These are phyloP conservation scores for Termitomyces bulborhizus DNA, from an alignment of 768 basidiomycete species.

Conservation along the genomic window DNA sequence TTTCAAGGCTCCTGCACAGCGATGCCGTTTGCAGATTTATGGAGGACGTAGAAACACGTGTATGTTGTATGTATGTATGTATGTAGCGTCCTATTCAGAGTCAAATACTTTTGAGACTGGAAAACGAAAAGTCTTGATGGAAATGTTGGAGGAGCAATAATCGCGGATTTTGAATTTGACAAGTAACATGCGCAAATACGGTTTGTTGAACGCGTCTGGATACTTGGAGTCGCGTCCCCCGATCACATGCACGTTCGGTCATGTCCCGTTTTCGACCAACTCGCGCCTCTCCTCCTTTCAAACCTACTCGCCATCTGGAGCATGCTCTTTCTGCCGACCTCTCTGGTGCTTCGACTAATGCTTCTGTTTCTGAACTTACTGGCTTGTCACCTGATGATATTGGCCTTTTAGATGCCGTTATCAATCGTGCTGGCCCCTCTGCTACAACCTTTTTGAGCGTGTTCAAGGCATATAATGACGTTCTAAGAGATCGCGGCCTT, in stretches of 20 bases:
- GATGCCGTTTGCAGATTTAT: conserved; percentile 10
- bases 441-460: conserved; percentile 75
- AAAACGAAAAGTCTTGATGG: no score
- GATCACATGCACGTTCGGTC: not conserved
- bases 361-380: conserved; percentile 45
- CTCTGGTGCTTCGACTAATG: conserved; percentile 30
- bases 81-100: not conserved
- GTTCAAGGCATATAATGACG: conserved; percentile 83
- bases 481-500: conserved; percentile 67
- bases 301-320: conserved; percentile 17
- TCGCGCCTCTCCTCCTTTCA: conserved; percentile 41
- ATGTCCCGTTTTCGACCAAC: conserved; percentile 45
- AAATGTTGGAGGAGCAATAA: no score
- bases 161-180: not conserved
- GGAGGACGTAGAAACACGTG: conserved; percentile 1
- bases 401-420: conserved; percentile 68
- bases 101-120: no score
- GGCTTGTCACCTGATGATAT: conserved; percentile 51
- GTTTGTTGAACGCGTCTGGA: conserved; percentile 6
- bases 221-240: not conserved
- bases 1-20: not conserved
- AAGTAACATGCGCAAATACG: conserved; percentile 8
- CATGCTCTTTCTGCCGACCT: conserved; percentile 23
- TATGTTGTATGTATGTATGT: not conserved
- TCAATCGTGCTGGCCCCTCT: conserved; percentile 56